phyloP scores from a whole-genome alignment of 129 eudicot genomes.

The Flaveria bidentis region DNA sequence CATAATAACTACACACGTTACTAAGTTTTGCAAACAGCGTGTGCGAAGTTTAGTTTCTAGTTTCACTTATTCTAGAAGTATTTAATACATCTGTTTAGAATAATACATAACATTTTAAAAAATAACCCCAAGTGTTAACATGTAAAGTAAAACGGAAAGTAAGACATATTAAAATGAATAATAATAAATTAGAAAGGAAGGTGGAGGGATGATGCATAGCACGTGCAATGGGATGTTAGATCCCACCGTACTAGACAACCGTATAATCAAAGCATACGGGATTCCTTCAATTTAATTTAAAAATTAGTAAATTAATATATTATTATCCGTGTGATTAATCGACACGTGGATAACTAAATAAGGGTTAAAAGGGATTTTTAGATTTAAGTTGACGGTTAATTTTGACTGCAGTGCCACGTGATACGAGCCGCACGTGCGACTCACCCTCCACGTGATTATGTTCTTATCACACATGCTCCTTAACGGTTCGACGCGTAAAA shows the following conservation, averaged over 20 bases:
- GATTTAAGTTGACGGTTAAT: slow-evolving; percentile 20
- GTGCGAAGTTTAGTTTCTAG: no score
- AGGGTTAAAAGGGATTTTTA: slow-evolving; percentile 28
- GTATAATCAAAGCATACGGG: slow-evolving; percentile 32
- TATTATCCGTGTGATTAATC: slow-evolving; percentile 25
- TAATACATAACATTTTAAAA: no score
- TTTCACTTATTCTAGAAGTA: no score
- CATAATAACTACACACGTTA: no score
- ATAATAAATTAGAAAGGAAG: slow-evolving; percentile 8
- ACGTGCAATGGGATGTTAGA: slow-evolving; percentile 39
- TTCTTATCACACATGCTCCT: slow-evolving; percentile 35
- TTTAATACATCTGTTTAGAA: no score
- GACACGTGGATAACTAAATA: slow-evolving; percentile 26
- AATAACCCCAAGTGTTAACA: not conserved
- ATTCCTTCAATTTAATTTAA: slow-evolving; percentile 18
- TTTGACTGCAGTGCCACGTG: slow-evolving; percentile 36
- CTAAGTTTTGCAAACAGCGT: no score
- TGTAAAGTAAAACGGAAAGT: not conserved
- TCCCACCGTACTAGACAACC: slow-evolving; percentile 49
- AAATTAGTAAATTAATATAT: slow-evolving; percentile 13
- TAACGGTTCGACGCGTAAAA: slow-evolving; percentile 31
- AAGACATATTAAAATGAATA: not conserved
- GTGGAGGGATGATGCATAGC: slow-evolving; percentile 24
- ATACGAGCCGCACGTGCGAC: slow-evolving; percentile 64
- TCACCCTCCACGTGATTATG: slow-evolving; percentile 46